Evolutionary conservation across 495 filamentous ascomycete species (phyloP).

Genomic region (Chaetomium tenue): DNA sequence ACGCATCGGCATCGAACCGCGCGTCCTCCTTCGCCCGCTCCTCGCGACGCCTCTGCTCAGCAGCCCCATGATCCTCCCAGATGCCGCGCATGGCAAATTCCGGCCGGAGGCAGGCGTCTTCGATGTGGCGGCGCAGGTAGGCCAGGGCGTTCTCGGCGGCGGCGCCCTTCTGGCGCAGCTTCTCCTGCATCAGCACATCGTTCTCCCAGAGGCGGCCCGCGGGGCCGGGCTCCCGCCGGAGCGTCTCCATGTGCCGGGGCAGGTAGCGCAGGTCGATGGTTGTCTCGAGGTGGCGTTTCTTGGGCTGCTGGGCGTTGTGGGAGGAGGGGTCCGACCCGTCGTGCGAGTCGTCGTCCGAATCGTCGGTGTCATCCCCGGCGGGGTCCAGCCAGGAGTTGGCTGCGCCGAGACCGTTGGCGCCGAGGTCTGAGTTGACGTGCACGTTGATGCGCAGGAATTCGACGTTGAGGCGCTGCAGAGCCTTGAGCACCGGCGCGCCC

Average conservation of each 20-base stretch:
- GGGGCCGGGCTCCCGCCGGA: background rate
- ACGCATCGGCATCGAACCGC: constrained; percentile 18
- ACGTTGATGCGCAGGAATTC: constrained; percentile 32
- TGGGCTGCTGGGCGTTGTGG: background rate
- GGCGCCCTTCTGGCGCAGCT: constrained; percentile 15
- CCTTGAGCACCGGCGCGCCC: constrained; percentile 14
- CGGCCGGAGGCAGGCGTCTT: constrained; percentile 17
- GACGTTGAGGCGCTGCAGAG: constrained; percentile 26
- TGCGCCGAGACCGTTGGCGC: background rate
- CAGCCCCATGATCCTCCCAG: constrained; percentile 29
- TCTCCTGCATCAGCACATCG: constrained; percentile 22
- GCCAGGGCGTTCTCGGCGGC: constrained; percentile 14
- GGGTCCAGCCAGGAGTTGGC: background rate
- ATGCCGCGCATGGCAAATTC: constrained; percentile 18
- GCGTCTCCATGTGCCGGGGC: constrained; percentile 15
- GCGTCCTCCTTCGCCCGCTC: constrained; percentile 7
- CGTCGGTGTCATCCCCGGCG: background rate
- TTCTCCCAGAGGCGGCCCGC: constrained; percentile 21
- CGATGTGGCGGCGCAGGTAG: constrained; percentile 23
- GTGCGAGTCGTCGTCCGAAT: background rate
- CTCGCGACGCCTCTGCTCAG: constrained; percentile 21
- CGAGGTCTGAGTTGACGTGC: constrained; percentile 24
- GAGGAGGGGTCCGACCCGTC: constrained; percentile 6
- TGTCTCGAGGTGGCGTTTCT: constrained; percentile 29
- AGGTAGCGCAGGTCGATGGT: constrained; percentile 33